Base-by-base conservation (phyloP, 2,329 filamentous ascomycete genomes). In the Hypocrella siamensis region DNA sequence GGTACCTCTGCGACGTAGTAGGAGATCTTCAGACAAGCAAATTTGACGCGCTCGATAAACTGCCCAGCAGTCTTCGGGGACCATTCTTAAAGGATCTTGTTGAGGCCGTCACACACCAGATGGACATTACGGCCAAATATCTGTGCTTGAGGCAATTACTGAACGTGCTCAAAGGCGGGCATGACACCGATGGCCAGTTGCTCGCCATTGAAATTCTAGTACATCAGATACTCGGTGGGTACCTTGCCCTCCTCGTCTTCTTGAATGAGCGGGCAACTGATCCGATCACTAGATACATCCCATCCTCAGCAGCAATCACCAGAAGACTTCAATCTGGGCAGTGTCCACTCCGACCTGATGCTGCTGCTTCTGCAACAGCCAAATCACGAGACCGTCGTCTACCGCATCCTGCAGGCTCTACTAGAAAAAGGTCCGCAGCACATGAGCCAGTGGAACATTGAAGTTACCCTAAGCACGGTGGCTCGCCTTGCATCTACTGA, bases 371-470 rank as follows among this genome's bases (percentile, higher is more conserved):
- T 54, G 4, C 45, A 42, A 14, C 43, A 43, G 5, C 41, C 48
- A 5, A 37, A 46, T 2, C 49, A 58, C 32, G 55, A 58, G 33
- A 38, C 46, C 16, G 51, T 58, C 9, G 44, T 58, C 6, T 58
- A 61, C 28, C 55, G 59, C 22, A 54, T 57, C 8, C 46, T 66
- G 10, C 48, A 53, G 17, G 48, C 54, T 2, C 52, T 74, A 7
- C 55, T 74, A 17, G 66, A 70, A 38, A 60, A 58, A 40, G 61
- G 61, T 27, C 54, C 62, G 0, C 56, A 54, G 14, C 54, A 56
- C 26, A 67, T 72, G 58, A 61, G 57, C 5, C 70, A 75, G 42
- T 71, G 67, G 61, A 72, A 70, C 38, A 56, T 73, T 16, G 70
- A 74, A 37, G 41, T 55, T 18, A 68, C 66, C 4, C 47, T 74